Evolutionary conservation across 1,284 basidiomycete genomes (phyloP).

Genomic region (Filobasidium uniguttulatum): DNA sequence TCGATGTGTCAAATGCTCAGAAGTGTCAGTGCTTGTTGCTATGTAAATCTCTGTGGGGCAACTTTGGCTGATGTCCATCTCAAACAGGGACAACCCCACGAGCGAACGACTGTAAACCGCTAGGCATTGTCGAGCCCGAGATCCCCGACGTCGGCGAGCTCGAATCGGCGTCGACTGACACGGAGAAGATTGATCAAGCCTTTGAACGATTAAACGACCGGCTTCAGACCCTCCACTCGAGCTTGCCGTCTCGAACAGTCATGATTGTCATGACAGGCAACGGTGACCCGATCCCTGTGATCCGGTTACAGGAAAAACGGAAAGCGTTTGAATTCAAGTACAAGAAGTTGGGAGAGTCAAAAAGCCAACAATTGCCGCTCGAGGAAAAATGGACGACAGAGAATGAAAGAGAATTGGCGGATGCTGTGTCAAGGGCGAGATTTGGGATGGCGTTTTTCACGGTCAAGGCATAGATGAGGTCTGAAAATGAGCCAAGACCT

Average conservation of each 20-base stretch:
- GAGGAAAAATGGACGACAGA: conserved; percentile 53
- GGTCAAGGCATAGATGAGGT: too few relatives aligned
- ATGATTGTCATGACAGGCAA: conserved; percentile 75
- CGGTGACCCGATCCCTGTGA: conserved; percentile 66
- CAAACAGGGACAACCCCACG: background rate
- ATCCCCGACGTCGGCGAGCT: background rate
- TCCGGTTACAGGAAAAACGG: conserved; percentile 53
- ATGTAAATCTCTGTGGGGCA: too few relatives aligned
- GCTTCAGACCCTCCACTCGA: conserved; percentile 49
- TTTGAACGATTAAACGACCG: conserved; percentile 45
- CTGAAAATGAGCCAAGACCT: too few relatives aligned
- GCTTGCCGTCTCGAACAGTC: conserved; percentile 62
- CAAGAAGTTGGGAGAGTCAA: conserved; percentile 39
- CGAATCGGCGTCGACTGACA: background rate
- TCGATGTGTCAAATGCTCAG: conserved; percentile 55
- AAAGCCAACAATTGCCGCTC: conserved; percentile 26
- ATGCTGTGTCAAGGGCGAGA: conserved; percentile 60
- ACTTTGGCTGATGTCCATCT: background rate
- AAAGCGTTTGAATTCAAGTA: conserved; percentile 56
- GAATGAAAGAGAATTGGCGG: conserved; percentile 63
- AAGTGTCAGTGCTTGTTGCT: conserved; percentile 57
- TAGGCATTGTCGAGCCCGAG: background rate
- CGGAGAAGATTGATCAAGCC: conserved; percentile 16
- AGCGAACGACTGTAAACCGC: background rate
- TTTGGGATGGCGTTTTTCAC: conserved; percentile 70